phyloP scores from a whole-genome alignment of 2,329 filamentous ascomycete species.

The Lecanicillium sp. region DNA sequence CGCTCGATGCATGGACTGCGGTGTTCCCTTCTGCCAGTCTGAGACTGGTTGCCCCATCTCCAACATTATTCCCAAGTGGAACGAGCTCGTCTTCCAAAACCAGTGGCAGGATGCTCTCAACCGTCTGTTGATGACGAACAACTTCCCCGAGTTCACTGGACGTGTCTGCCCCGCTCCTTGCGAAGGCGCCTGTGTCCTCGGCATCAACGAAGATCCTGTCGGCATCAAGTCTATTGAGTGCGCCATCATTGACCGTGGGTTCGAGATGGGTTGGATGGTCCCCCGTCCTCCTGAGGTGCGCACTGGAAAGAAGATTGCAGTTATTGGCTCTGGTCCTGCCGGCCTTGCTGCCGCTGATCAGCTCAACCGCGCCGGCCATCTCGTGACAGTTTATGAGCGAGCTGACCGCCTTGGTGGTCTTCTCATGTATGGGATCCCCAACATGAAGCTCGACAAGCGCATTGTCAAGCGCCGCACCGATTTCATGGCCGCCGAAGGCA shows the following conservation, averaged over 20 bases:
- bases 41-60: slow-evolving; percentile 93
- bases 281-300: slow-evolving; percentile 70
- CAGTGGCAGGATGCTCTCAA: slow-evolving; percentile 92
- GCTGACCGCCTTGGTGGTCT: slow-evolving; percentile 85
- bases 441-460: slow-evolving; percentile 99
- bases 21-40: slow-evolving; percentile 96
- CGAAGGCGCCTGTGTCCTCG: slow-evolving; percentile 90
- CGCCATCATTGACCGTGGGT: slow-evolving; percentile 94
- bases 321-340: slow-evolving; percentile 88
- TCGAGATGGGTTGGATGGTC: slow-evolving; percentile 97
- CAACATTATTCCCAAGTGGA: slow-evolving; percentile 98
- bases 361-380: slow-evolving; percentile 86
- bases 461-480: slow-evolving; percentile 92
- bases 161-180: slow-evolving; percentile 95
- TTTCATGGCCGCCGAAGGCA: slow-evolving; percentile 85
- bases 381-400: slow-evolving; percentile 86
- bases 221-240: slow-evolving; percentile 98
- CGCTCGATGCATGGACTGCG: slow-evolving; percentile 96
- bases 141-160: slow-evolving; percentile 96
- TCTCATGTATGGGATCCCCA: slow-evolving; percentile 97
- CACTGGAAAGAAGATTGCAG: slow-evolving; percentile 79
- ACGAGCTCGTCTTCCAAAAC: slow-evolving; percentile 67
- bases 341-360: slow-evolving; percentile 89
- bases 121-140: slow-evolving; percentile 90
- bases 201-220: slow-evolving; percentile 94